These are phyloP conservation scores for Rubia yunnanensis DNA, from an alignment of 257 asterid genomes.

Conservation along the genomic window DNA sequence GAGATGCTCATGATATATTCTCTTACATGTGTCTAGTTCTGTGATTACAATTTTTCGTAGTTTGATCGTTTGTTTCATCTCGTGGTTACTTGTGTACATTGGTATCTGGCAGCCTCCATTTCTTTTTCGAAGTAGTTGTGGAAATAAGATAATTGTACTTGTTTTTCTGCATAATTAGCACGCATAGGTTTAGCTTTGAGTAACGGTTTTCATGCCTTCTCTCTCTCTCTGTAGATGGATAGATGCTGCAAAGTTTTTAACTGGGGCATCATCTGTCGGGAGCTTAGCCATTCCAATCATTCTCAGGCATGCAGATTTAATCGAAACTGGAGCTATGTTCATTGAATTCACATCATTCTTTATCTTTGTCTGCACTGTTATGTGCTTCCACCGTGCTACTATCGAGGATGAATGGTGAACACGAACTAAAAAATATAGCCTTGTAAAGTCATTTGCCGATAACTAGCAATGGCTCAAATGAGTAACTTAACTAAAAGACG, in stretches of 20 bases:
- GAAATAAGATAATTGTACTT: not conserved
- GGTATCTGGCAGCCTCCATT: not conserved
- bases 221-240: slow-evolving; percentile 51
- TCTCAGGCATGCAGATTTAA: slow-evolving; percentile 75
- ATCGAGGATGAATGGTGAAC: slow-evolving; percentile 90
- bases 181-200: not conserved
- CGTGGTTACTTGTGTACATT: not conserved
- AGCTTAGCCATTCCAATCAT: slow-evolving; percentile 92
- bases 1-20: not conserved
- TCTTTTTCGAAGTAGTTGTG: not conserved
- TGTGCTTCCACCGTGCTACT: slow-evolving; percentile 89
- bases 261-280: slow-evolving; percentile 97
- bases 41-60: not conserved
- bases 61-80: not conserved
- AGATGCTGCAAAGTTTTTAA: slow-evolving; percentile 84
- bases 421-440: not conserved
- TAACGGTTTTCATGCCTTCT: not conserved
- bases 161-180: not conserved
- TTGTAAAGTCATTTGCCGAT: slow-evolving; percentile 2
- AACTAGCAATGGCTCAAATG: not conserved
- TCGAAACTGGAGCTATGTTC: slow-evolving; percentile 88
- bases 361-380: slow-evolving; percentile 79
- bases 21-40: not conserved
- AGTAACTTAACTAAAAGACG: not conserved
- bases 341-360: slow-evolving; percentile 87